Percentiles rank a stretch among this genome's conserved stretches.
phyloP scores from a whole-genome alignment of 768 basidiomycete genomes.

The Leucosporidium yakuticum region DNA sequence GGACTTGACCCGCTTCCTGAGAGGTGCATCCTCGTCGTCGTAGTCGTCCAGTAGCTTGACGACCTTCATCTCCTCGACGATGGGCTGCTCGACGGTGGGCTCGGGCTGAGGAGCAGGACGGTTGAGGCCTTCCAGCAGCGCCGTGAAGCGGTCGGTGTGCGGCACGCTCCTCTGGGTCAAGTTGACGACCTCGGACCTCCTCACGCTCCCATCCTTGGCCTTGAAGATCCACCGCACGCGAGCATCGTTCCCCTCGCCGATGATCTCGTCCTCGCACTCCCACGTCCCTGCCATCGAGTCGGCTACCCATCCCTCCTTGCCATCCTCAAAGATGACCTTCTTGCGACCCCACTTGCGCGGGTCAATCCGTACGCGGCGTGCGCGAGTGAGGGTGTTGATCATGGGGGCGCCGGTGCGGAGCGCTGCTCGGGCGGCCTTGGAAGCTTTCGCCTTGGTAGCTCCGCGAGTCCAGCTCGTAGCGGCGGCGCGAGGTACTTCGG shows the following conservation, averaged over 20 bases:
- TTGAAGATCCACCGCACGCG: slow-evolving; percentile 29
- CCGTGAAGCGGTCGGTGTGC: slow-evolving; percentile 25
- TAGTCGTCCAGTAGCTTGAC: neutral
- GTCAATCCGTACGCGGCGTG: slow-evolving; percentile 29
- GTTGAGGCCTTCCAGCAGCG: slow-evolving; percentile 16
- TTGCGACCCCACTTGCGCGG: slow-evolving; percentile 21
- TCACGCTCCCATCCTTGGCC: slow-evolving; percentile 16
- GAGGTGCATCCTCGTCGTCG: slow-evolving; percentile 1
- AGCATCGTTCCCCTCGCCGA: neutral
- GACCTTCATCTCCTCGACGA: neutral
- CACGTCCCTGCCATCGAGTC: slow-evolving; percentile 2
- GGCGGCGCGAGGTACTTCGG: slow-evolving; percentile 11
- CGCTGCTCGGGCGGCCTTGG: slow-evolving; percentile 8
- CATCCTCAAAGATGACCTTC: slow-evolving; percentile 8
- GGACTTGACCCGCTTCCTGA: slow-evolving; percentile 1
- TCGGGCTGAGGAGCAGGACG: neutral
- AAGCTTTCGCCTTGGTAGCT: slow-evolving; percentile 14
- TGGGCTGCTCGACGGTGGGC: neutral
- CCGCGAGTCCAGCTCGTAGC: slow-evolving; percentile 28
- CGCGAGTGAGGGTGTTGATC: slow-evolving; percentile 11
- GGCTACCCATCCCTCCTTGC: neutral
- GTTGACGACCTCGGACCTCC: slow-evolving; percentile 11
- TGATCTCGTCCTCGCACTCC: slow-evolving; percentile 21
- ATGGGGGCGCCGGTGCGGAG: neutral
- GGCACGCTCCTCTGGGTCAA: slow-evolving; percentile 7